Evolutionary conservation across 306 rosid genomes (phyloP).

Genomic region (Cucurbita moschata): DNA sequence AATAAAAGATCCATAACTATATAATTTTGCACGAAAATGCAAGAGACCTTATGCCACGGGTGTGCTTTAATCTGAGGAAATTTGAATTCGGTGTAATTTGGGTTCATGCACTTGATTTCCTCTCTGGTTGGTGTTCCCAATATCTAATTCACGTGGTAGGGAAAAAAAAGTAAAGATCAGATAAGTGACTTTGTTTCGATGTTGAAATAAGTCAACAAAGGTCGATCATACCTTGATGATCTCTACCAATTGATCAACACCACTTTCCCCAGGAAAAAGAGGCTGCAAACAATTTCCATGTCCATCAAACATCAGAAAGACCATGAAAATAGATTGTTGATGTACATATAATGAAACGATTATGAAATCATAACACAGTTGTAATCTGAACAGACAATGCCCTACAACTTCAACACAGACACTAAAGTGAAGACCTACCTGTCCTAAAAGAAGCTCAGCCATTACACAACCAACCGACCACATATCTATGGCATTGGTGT

Average conservation of each 20-base stretch:
- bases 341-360: not conserved
- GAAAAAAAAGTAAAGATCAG: slow-evolving; percentile 10
- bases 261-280: slow-evolving; percentile 92
- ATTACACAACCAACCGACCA: slow-evolving; percentile 96
- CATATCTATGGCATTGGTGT: slow-evolving; percentile 87
- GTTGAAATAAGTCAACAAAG: not conserved
- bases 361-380: not conserved
- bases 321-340: not conserved
- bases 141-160: slow-evolving; percentile 27
- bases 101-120: slow-evolving; percentile 95
- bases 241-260: slow-evolving; percentile 95
- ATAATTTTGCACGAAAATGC: not conserved
- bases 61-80: slow-evolving; percentile 95
- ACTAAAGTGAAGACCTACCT: slow-evolving; percentile 24
- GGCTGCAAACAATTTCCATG: slow-evolving; percentile 47
- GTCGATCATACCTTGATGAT: slow-evolving; percentile 52
- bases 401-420: not conserved
- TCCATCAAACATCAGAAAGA: slow-evolving; percentile 12
- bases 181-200: not conserved
- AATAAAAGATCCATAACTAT: not conserved
- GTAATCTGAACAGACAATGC: not conserved
- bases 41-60: slow-evolving; percentile 87
- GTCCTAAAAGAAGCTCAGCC: slow-evolving; percentile 88
- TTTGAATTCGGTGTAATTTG: slow-evolving; percentile 72
- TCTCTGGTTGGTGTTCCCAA: slow-evolving; percentile 89